Base-by-base conservation (phyloP, 805 yeast species). In the Maudiozyma serrabonitensis region DNA sequence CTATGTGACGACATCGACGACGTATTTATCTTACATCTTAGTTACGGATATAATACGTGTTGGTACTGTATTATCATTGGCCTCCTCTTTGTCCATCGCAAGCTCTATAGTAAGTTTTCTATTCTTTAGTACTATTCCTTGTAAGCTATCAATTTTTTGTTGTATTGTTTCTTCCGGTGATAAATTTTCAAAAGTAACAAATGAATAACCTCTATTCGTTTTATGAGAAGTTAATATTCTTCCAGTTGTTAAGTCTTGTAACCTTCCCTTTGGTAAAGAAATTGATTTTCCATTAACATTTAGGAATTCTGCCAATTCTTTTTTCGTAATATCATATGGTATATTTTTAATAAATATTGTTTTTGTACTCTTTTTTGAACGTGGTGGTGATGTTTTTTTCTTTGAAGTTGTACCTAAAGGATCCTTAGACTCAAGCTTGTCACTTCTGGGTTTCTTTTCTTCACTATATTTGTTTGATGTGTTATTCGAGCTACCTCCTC, bases 51-150 rank as follows among this genome's bases (percentile, higher is more conserved):
- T 35, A 15, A 35, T 35, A n/a, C n/a, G 15, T n/a, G 38, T 35
- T 35, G 38, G 38, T 15, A n/a, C 18, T 7, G 38, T 15, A 6
- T n/a, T 15, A 35, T 35, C 38, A n/a, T 7, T 6, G 38, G 8
- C 8, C 11, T 35, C 38, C 18, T 35, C 18, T 16, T 35, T 35
- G 38, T n/a, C 38, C 4, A 15, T 35, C 5, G 38, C 38, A 7
- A 13, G 1, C 7, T 35, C 80, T 51, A 84, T 86, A 41, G 75
- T 68, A 51, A 88, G 69, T 45, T 72, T 73, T 62, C 84, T 76
- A 46, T 84, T 95, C 51, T 78, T 78, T 56, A 82, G 68, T 47
- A 72, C 75, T 59, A 72, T 73, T 44, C 87, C 93, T 53, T 83
- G 75, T 66, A 80, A 80, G 57, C 78, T 76, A 38, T 73, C 78